Evolutionary conservation across 768 basidiomycete genomes (phyloP).

Genomic region (Lactarius hatsudake): DNA sequence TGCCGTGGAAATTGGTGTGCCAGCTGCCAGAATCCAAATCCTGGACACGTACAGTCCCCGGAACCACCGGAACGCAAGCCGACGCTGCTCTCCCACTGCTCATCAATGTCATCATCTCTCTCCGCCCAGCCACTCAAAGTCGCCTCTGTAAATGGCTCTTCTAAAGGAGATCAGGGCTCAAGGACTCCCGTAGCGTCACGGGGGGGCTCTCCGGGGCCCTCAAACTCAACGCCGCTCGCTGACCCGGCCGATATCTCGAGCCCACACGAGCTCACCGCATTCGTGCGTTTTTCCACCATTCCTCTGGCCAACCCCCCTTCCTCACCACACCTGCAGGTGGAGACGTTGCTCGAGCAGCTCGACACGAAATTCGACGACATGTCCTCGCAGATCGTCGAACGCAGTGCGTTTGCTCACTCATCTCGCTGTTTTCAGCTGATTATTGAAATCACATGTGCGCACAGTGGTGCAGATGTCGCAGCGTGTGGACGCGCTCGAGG

Average conservation of each 20-base stretch:
- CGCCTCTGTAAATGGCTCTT: constrained; percentile 14
- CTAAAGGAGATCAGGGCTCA: constrained; percentile 18
- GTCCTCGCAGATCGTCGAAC: constrained; percentile 84
- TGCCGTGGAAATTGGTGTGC: no score
- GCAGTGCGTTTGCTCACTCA: constrained; percentile 51
- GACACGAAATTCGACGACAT: constrained; percentile 90
- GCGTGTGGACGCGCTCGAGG: constrained; percentile 85
- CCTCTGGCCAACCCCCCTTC: background rate
- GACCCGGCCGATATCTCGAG: constrained; percentile 72
- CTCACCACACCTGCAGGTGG: constrained; percentile 55
- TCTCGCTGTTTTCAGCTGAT: constrained; percentile 17
- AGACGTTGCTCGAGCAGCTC: constrained; percentile 83
- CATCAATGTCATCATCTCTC: constrained; percentile 17
- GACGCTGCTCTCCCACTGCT: no score
- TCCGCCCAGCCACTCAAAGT: constrained; percentile 27
- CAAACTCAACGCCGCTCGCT: constrained; percentile 18
- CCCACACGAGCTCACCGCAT: constrained; percentile 91
- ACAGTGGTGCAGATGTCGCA: constrained; percentile 92
- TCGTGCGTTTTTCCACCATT: constrained; percentile 53
- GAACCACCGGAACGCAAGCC: background rate
- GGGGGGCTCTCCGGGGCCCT: constrained; percentile 9
- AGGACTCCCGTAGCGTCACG: constrained; percentile 20
- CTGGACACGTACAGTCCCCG: no score
- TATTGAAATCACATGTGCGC: background rate
- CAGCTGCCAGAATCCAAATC: no score